Percentiles rank a stretch among this genome's conserved stretches.
Conservation (phyloP, 176 grass and related monocot genomes). For the Musa acuminata region DNA sequence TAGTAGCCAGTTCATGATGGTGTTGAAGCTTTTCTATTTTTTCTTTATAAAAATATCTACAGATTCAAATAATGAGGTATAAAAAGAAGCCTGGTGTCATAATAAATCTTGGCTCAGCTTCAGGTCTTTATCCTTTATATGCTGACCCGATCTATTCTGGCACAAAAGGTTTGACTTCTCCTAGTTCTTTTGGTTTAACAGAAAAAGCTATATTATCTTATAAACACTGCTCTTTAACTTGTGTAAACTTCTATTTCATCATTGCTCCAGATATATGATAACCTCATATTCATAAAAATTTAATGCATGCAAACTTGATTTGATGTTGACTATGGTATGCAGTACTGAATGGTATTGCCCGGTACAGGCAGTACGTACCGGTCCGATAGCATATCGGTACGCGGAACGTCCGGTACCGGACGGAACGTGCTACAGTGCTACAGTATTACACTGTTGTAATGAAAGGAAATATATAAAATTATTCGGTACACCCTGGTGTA, state of each 20-base stretch:
- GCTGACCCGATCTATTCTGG: conserved; percentile 68
- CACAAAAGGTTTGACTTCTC: conserved; percentile 62
- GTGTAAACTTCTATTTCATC: too few species aligned
- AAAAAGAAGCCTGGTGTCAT: conserved; percentile 80
- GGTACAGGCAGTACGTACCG: too few species aligned
- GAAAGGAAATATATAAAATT: too few species aligned
- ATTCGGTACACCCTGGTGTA: too few species aligned
- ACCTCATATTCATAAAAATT: neutral
- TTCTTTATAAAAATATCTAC: neutral
- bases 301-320: neutral
- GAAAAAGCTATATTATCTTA: neutral
- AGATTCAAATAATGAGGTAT: conserved; percentile 81
- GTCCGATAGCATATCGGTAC: too few species aligned
- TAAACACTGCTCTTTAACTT: neutral
- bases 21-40: conserved; percentile 5
- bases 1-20: neutral
- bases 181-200: neutral
- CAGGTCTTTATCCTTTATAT: conserved; percentile 71
- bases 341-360: too few species aligned
- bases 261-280: too few species aligned
- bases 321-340: too few species aligned
- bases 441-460: too few species aligned
- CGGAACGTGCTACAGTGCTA: too few species aligned
- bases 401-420: too few species aligned
- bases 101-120: conserved; percentile 90